Conservation (phyloP, 1,139 yeast genomes). For the Yamadazyma sp. region DNA sequence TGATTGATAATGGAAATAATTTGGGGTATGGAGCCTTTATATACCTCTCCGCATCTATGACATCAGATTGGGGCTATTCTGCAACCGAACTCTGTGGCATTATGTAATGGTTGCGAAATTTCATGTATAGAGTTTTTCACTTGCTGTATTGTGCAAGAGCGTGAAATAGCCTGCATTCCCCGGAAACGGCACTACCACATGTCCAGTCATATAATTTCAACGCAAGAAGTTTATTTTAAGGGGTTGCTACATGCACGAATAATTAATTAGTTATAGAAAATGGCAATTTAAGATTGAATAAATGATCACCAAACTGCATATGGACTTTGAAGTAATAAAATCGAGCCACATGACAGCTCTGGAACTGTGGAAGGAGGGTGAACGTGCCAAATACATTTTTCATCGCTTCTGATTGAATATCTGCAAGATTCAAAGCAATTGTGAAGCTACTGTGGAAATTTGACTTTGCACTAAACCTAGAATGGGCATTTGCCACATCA, state of each 20-base stretch:
- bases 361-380: not conserved
- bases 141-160: not conserved
- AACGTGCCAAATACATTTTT: not conserved
- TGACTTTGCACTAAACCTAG: too few relatives aligned
- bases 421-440: not conserved
- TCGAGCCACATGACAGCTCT: not conserved
- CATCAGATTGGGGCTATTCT: conserved; percentile 1
- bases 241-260: not conserved
- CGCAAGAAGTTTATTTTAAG: not conserved
- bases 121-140: not conserved
- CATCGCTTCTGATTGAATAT: not conserved
- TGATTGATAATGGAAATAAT: conserved; percentile 1
- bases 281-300: conserved; percentile 2
- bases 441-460: not conserved
- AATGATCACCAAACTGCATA: not conserved
- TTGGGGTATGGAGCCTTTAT: not conserved
- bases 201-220: too few relatives aligned
- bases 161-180: not conserved
- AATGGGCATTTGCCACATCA: not conserved
- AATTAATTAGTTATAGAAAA: conserved; percentile 2
- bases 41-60: conserved; percentile 1
- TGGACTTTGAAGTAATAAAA: not conserved
- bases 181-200: not conserved
- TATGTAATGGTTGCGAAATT: conserved; percentile 6
- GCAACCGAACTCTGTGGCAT: not conserved